Evolutionary conservation across 202 grass and related monocot genomes (phyloP).

Genomic region (Alloteropsis angusta): DNA sequence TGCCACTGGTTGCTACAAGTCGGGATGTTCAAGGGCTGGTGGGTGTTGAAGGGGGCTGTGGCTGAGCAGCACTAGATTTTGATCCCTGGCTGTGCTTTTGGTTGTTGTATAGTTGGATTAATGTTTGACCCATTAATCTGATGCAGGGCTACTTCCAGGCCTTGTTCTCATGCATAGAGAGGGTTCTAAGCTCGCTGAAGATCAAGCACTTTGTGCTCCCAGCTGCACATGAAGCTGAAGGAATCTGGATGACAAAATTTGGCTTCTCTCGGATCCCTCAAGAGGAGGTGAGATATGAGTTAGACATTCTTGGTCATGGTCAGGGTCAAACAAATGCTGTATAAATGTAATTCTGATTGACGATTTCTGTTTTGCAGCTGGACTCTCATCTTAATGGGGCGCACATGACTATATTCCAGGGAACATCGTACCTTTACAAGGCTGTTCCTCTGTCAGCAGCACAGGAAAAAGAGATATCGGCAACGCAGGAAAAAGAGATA

Average conservation of each 20-base stretch:
- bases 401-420: constrained; percentile 65
- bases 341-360: not conserved
- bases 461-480: not conserved
- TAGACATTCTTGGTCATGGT: not conserved
- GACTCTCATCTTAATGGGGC: constrained; percentile 65
- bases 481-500: not conserved
- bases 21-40: constrained; percentile 85
- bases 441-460: constrained; percentile 26
- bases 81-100: not conserved
- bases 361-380: constrained; percentile 34
- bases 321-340: not conserved
- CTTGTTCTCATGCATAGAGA: constrained; percentile 70
- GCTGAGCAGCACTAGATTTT: not conserved
- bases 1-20: constrained; percentile 91
- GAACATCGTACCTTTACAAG: constrained; percentile 72
- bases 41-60: not conserved
- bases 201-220: constrained; percentile 83
- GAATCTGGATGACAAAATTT: constrained; percentile 94
- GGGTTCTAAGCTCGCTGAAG: constrained; percentile 51
- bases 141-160: constrained; percentile 88
- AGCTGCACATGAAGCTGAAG: constrained; percentile 85
- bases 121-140: not conserved
- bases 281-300: constrained; percentile 37
- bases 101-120: not conserved
- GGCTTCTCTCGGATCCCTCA: constrained; percentile 65